These are phyloP conservation scores for Clitopilus passeckerianus DNA, from an alignment of 768 basidiomycete genomes.

Conservation along the genomic window DNA sequence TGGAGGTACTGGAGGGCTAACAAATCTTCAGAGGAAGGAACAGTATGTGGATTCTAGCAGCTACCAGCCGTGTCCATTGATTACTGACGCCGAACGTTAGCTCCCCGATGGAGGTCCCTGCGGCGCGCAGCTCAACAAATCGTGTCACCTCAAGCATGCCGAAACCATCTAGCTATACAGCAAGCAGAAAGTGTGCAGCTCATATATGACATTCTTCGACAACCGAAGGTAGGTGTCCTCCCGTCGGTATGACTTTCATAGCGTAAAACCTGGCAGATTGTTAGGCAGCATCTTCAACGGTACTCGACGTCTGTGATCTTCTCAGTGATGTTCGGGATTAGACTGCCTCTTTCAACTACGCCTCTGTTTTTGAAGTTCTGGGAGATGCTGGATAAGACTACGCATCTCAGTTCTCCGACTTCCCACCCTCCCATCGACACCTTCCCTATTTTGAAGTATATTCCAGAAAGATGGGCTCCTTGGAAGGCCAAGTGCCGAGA, in stretches of 20 bases:
- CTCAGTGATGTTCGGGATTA: neutral
- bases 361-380: neutral
- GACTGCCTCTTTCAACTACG: neutral
- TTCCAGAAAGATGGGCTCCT: constrained; percentile 11
- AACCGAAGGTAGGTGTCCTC: neutral
- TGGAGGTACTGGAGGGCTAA: too few species aligned
- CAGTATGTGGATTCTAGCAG: too few species aligned
- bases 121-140: neutral
- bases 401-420: neutral
- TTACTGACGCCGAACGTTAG: neutral
- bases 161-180: neutral
- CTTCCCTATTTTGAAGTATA: constrained; percentile 5
- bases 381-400: neutral
- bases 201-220: neutral
- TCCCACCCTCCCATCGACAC: constrained; percentile 1
- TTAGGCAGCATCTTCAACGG: neutral
- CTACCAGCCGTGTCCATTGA: too few species aligned
- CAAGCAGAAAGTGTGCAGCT: neutral
- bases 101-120: neutral
- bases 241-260: neutral
- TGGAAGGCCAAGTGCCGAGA: constrained; percentile 10
- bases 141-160: neutral
- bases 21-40: too few species aligned
- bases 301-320: neutral
- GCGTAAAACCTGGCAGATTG: neutral